Base-by-base conservation (phyloP, 2,329 filamentous ascomycete genomes). In the Zalaria obscura region DNA sequence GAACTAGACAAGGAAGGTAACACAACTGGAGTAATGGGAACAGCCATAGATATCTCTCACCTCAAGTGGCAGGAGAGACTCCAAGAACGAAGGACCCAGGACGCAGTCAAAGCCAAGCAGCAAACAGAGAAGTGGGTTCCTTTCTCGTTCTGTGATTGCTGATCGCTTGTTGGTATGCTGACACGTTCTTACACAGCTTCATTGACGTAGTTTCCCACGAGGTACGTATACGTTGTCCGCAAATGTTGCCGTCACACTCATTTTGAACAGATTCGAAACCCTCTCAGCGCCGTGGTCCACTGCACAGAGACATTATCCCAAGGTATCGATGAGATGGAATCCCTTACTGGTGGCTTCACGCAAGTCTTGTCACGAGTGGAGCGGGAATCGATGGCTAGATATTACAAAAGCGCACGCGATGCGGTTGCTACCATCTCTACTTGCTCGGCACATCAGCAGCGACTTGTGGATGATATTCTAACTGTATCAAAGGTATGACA, bases 381-480 rank as follows among this genome's bases (percentile, higher is more conserved):
- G 18, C 18, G 18, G 18, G 18, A 18, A 18, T 18, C 18, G 18
- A 18, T 18, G 18, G 18, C 18, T 18, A 18, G 18, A 18, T 2
- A 18, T 18, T 18, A 51, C 38, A 49, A 54, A 9, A 55, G 55
- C 28, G 58, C 56, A 35, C 43, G 55, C 6, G 52, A 58, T 11
- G 55, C 59, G 11, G 60, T 59, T 5, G 57, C 65, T 34, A 66
- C 63, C 28, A 66, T 69, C 42, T 57, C 64, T 31, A 56, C 64
- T 32, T 69, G 66, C 46, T 62, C 62, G 4, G 58, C 63, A 26
- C 66, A 69, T 42, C 65, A 68, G 43, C 68, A 66, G 45, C 35
- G 42, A 25, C 68, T 69, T 32, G 65, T 69, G 6, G 66, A 69
- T 45, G 66, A 69, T 44, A 56, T 69, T 4, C 52, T 68, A 2